Evolutionary conservation across 805 yeast genomes (phyloP), one percentile per base, ranked within the genome.

Genomic region (Jamesozyma lodderae): DNA sequence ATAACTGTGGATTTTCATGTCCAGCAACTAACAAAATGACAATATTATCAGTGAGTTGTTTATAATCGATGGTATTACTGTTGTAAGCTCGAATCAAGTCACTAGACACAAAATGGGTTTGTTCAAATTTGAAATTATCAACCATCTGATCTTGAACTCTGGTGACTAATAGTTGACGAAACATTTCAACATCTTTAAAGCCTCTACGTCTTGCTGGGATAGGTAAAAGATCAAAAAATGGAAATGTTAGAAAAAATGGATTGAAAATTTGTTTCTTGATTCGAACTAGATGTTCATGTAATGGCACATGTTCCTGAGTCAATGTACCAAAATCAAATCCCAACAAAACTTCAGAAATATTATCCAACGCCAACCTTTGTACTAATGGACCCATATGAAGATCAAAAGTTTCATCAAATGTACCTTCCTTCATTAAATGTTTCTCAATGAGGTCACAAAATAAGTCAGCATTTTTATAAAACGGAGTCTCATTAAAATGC

Each of bases 1-100:
- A 53, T 18, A 76, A 49, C 42, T 73, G 75, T 0, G 81, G 81
- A 43, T 76, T 76, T 46, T 76, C 81, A 52, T 76, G 81, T 0
- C 81, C 81, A 0, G 81, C 81, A 32, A 76, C 71, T 48, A 75
- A 53, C 3, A 73, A 59, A 14, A 76, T 75, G 7, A 73, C 68
- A 14, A 73, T 62, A 51, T 76, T 76, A 48, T 76, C 81, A 2
- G 62, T 53, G 37, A 73, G 63, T 45, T 75, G 79, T 35, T 66
- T 62, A 36, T 64, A 56, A 2, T 70, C 60, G 2, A 76, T 59
- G 3, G 43, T 37, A 0, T 65, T 69, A 6, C 44, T 43, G 5
- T 64, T 52, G 30, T 60, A 53, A 1, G 75, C 73, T 5, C 59
- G 52, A 8, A 66, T 61, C 9, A 75, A 51, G 31, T 60, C 61